phyloP scores from a whole-genome alignment of 352 stramenopile species.

The Pythium phragmitis region DNA sequence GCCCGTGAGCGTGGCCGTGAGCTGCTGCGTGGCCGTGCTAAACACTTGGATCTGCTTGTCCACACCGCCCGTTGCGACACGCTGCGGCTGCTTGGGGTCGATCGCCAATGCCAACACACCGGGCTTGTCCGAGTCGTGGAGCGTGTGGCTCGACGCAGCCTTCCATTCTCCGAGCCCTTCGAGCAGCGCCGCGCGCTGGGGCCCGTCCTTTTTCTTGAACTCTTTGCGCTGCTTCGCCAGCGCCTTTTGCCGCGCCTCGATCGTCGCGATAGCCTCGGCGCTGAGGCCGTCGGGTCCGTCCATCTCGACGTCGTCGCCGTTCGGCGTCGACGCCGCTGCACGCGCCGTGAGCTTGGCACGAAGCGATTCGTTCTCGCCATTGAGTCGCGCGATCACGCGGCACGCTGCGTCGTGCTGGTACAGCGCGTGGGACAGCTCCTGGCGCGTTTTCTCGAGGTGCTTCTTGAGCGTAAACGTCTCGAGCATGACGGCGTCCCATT shows the following conservation, averaged over 20 bases:
- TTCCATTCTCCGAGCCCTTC: conserved; percentile 33
- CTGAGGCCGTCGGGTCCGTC: conserved; percentile 27
- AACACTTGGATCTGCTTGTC: conserved; percentile 86
- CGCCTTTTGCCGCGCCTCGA: conserved; percentile 70
- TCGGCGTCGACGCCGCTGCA: conserved; percentile 14
- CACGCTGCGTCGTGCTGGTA: conserved; percentile 97
- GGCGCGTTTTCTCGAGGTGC: conserved; percentile 92
- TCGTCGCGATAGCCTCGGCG: conserved; percentile 43
- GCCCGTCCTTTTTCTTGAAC: conserved; percentile 70
- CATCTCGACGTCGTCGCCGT: conserved; percentile 59
- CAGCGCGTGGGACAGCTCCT: conserved; percentile 93
- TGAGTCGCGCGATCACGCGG: conserved; percentile 93
- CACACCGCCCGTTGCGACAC: conserved; percentile 72
- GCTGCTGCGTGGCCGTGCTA: conserved; percentile 64
- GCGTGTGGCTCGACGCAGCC: conserved; percentile 53
- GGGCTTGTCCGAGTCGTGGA: conserved; percentile 73
- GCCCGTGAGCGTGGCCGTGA: conserved; percentile 71
- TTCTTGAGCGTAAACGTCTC: conserved; percentile 95
- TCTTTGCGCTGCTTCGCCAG: conserved; percentile 70
- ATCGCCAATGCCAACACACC: conserved; percentile 62
- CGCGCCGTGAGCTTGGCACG: conserved; percentile 33
- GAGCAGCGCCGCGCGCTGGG: conserved; percentile 41
- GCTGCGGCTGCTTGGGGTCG: conserved; percentile 45
- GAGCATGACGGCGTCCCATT: conserved; percentile 94
- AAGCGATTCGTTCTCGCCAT: conserved; percentile 67